Evolutionary conservation across 23 red algal species (phyloP), one percentile per base, ranked within the genome.

Genomic region (Gracilaria domingensis): DNA sequence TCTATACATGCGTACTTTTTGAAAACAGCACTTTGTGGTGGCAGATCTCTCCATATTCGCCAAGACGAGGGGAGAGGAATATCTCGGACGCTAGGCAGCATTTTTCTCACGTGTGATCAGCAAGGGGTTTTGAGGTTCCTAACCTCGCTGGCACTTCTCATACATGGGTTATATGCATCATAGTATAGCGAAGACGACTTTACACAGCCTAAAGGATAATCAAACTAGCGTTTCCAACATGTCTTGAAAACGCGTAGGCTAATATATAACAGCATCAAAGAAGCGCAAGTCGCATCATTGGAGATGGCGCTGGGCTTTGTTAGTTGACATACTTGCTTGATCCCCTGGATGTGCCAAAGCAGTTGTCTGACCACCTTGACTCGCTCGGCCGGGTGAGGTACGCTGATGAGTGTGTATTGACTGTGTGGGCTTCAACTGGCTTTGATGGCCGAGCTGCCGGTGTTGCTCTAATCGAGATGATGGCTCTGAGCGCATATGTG

Each of bases 251-350:
- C 60, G 56, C 24, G 26, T 3, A 32, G 23, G 60, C 1, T 32
- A 25, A 6, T 32, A 32, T 33, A 2, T 12, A 65, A 12, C 16
- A 32, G 23, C 4, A 59, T 25, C n/a, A 6, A 30, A 21, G 60
- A 25, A 5, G 60, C 60, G 26, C 60, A 7, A 28, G 25, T 65
- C 60, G 60, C 60, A 30, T 32, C 26, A 65, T 25, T 65, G 60
- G 2, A 30, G 0, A 30, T 17, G 50, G 0, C 24, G 32, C 57
- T 4, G 36, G 45, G 14, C 35, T 12, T 75, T 75, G n/a, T 0
- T 35, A 45, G 35, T 40, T 75, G 69, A 75, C 69, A 75, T 25
- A 40, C 37, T 75, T 30, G 69, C 37, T n/a, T 75, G 69, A 45
- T 75, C 69, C 17, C 17, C 69, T 11, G 69, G 37, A 75, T 40